A percentile compares a stretch with the other conserved stretches of the same genome.
Conservation (phyloP, 2,329 filamentous ascomycete genomes). For the Furcasterigmium sp. region DNA sequence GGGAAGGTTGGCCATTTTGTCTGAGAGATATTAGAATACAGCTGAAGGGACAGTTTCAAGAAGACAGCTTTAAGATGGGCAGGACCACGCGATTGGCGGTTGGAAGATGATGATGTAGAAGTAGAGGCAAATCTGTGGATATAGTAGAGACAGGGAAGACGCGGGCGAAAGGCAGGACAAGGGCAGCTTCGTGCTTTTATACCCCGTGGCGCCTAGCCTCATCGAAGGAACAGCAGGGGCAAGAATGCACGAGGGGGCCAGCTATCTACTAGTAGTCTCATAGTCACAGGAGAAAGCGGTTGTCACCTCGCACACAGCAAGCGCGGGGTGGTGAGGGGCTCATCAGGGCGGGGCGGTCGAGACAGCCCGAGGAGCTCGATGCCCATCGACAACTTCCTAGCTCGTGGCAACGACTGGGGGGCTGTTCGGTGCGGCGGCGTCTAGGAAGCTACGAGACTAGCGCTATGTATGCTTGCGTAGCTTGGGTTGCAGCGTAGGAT, state of each 20-base stretch:
- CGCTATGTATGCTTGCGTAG: too few relatives aligned
- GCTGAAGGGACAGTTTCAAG: too few relatives aligned
- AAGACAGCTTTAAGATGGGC: too few relatives aligned
- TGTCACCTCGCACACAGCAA: too few relatives aligned
- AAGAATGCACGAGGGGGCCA: too few relatives aligned
- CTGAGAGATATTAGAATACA: neutral
- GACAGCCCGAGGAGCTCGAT: neutral
- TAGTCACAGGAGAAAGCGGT: neutral
- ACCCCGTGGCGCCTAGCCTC: neutral
- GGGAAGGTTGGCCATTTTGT: constrained; percentile 36
- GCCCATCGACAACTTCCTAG: too few relatives aligned
- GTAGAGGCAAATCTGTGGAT: too few relatives aligned
- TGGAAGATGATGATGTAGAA: too few relatives aligned
- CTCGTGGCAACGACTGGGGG: too few relatives aligned
- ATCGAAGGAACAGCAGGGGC: neutral
- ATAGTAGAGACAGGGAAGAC: neutral
- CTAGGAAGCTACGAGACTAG: too few relatives aligned
- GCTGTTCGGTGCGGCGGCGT: too few relatives aligned
- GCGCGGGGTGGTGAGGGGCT: neutral
- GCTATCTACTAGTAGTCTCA: neutral
- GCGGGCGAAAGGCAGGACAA: constrained; percentile 1
- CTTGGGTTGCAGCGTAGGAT: neutral
- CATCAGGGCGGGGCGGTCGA: neutral
- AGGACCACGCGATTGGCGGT: too few relatives aligned
- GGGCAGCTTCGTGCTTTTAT: neutral